Percentiles rank a stretch among this genome's conserved stretches.
Evolutionary conservation across 352 stramenopile species (phyloP).

Genomic region (Globisporangium canariense): DNA sequence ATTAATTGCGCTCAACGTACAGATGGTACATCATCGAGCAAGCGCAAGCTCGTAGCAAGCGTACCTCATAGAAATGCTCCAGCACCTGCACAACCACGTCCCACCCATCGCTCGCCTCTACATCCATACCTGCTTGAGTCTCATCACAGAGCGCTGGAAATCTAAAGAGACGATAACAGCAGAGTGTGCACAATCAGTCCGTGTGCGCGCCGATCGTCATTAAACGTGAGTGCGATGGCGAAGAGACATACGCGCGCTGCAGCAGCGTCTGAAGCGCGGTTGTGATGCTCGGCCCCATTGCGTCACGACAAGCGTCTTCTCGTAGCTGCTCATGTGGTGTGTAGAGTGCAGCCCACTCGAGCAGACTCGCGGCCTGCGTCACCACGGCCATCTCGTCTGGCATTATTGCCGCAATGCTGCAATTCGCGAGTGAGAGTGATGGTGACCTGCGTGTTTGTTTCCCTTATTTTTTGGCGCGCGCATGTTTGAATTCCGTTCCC

Average conservation of each 20-base stretch:
- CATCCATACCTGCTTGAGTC: background rate
- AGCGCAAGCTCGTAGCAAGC: background rate
- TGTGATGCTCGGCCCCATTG: background rate
- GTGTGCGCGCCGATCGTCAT: background rate
- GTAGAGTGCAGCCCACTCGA: constrained; percentile 34
- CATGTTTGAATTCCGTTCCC: constrained; percentile 5
- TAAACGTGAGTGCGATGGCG: background rate
- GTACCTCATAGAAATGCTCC: constrained; percentile 60
- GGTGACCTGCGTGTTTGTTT: constrained; percentile 3
- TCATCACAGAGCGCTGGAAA: constrained; percentile 30
- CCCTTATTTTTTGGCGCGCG: constrained; percentile 9
- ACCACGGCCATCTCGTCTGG: background rate
- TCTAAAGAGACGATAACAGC: constrained; percentile 4
- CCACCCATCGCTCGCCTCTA: constrained; percentile 19
- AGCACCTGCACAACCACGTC: constrained; percentile 18
- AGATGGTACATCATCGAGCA: background rate
- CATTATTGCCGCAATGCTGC: background rate
- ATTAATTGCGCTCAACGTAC: background rate
- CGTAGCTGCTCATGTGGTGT: background rate
- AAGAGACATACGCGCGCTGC: constrained; percentile 14
- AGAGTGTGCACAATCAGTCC: background rate
- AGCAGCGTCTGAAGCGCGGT: constrained; percentile 22
- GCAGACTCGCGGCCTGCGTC: constrained; percentile 26
- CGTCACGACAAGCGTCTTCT: background rate
- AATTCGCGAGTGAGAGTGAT: constrained; percentile 9